phyloP scores from a whole-genome alignment of 352 stramenopile species.

The Globisporangium irregulare region DNA sequence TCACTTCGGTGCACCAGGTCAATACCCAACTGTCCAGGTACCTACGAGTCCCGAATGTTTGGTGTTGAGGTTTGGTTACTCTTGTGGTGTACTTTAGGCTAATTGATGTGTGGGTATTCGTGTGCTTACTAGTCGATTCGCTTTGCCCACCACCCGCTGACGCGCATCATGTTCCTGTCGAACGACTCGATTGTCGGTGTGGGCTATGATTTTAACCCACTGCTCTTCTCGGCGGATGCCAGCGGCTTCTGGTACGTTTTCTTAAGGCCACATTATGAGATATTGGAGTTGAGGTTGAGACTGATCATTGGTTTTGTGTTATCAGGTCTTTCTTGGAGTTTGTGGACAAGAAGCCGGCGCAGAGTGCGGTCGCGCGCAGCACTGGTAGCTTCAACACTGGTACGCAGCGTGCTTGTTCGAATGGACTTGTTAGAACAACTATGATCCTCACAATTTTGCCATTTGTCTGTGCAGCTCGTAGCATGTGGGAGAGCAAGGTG shows the following conservation, averaged over 20 bases:
- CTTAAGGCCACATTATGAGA: neutral
- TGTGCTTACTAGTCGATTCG: slow-evolving; percentile 65
- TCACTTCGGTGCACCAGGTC: slow-evolving; percentile 64
- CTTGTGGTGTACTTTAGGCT: neutral
- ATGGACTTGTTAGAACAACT: neutral
- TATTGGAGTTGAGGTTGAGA: slow-evolving; percentile 10
- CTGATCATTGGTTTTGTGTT: neutral
- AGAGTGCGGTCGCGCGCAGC: slow-evolving; percentile 50
- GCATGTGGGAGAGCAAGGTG: slow-evolving; percentile 86
- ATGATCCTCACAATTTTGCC: neutral
- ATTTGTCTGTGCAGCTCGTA: slow-evolving; percentile 38
- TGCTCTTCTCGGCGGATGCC: slow-evolving; percentile 80
- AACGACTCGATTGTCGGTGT: slow-evolving; percentile 86
- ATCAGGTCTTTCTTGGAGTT: slow-evolving; percentile 68
- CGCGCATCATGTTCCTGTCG: slow-evolving; percentile 84
- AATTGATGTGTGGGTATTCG: neutral
- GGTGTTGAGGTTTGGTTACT: neutral
- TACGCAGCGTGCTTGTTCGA: slow-evolving; percentile 16
- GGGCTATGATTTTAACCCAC: slow-evolving; percentile 91
- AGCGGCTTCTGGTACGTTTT: slow-evolving; percentile 69
- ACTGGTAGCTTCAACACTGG: slow-evolving; percentile 68
- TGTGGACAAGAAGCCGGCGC: slow-evolving; percentile 72
- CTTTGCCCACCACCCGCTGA: slow-evolving; percentile 84
- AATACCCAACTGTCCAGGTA: slow-evolving; percentile 77
- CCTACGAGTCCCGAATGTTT: neutral